Conservation (phyloP, 495 filamentous ascomycete genomes). For the Cetradonia linearis region DNA sequence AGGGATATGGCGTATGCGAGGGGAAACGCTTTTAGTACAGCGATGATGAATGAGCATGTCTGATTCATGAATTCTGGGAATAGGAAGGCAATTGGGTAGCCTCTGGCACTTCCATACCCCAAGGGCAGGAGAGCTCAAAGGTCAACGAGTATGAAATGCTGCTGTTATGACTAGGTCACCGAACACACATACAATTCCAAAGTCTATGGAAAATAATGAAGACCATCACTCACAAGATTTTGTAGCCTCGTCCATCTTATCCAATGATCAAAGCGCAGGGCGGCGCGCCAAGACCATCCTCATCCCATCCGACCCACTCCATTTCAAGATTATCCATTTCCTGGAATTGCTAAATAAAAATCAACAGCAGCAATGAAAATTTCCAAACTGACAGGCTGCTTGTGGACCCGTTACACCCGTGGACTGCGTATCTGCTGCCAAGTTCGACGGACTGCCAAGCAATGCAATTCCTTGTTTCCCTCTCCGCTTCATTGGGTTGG, state of each 20-base stretch:
- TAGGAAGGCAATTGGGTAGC: background rate
- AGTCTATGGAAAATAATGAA: too few relatives aligned
- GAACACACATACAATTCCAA: too few relatives aligned
- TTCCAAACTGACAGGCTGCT: background rate
- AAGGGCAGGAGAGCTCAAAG: too few relatives aligned
- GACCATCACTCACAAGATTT: too few relatives aligned
- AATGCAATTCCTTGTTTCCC: background rate
- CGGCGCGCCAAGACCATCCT: background rate
- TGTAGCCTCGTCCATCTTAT: background rate
- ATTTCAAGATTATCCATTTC: background rate
- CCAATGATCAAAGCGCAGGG: background rate
- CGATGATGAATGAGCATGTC: background rate
- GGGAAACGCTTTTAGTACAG: background rate
- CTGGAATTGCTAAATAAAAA: background rate
- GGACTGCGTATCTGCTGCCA: background rate
- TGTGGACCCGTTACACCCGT: background rate
- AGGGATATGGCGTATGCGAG: background rate
- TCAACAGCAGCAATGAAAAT: background rate
- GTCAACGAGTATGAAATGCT: too few relatives aligned
- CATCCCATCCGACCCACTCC: too few relatives aligned
- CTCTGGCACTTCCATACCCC: background rate
- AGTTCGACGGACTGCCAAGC: background rate
- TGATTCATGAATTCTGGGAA: background rate
- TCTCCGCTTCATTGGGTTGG: background rate
- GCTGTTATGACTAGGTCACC: too few relatives aligned